phyloP scores from a whole-genome alignment of 176 grass and related monocot species.

The Puccinellia tenuiflora region DNA sequence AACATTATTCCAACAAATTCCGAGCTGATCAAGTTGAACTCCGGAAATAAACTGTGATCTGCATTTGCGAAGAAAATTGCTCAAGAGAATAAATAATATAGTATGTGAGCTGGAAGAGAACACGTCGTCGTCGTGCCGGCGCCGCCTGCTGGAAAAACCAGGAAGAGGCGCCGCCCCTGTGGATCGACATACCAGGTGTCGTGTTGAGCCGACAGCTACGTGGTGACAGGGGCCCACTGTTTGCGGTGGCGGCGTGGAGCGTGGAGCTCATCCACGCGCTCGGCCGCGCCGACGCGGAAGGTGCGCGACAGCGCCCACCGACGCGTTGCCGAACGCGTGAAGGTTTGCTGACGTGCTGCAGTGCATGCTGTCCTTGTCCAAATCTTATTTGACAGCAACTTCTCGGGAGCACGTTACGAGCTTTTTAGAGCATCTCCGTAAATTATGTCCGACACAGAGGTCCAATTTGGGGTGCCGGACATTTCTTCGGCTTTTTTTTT shows the following conservation, averaged over 20 bases:
- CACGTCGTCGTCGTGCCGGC: neutral
- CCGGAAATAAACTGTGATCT: neutral
- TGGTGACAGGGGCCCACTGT: neutral
- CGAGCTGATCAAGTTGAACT: neutral
- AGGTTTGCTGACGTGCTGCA: neutral
- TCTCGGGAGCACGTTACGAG: neutral
- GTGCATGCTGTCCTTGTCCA: neutral
- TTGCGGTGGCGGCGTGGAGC: neutral
- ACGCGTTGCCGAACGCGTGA: neutral
- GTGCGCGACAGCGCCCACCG: neutral
- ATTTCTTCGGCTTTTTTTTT: too few species aligned
- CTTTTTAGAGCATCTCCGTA: too few species aligned
- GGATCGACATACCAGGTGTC: neutral
- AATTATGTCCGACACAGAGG: too few species aligned
- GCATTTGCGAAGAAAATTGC: neutral
- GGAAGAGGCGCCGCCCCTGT: neutral
- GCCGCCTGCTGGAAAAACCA: neutral
- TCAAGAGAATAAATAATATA: neutral
- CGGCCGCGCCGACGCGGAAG: neutral
- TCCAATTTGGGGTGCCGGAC: too few species aligned
- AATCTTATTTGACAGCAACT: neutral
- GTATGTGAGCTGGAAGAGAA: neutral
- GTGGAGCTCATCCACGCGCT: neutral
- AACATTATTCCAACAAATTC: too few species aligned
- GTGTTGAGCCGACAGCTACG: neutral